Percentiles rank a stretch among this genome's conserved stretches.
Conservation (phyloP, 305 asterid genomes). For the Fraxinus paxiana region DNA sequence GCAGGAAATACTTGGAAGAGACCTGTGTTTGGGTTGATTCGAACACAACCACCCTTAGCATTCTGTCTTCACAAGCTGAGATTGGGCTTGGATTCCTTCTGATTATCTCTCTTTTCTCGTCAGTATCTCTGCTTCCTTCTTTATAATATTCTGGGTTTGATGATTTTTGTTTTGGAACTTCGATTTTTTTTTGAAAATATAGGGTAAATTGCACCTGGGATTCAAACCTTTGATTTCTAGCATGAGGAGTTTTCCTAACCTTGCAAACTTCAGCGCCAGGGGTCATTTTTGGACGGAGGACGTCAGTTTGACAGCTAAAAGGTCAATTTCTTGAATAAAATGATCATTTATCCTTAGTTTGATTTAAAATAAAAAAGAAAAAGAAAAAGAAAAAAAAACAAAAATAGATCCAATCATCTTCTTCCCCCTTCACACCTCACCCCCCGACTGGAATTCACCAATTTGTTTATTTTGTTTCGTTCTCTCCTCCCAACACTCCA, state of each 20-base stretch:
- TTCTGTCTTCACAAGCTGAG: slow-evolving; percentile 76
- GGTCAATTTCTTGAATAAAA: neutral
- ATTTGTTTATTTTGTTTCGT: neutral
- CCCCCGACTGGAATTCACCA: neutral
- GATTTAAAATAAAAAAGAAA: too few relatives aligned
- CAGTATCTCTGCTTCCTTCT: slow-evolving; percentile 28
- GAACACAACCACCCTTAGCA: slow-evolving; percentile 66
- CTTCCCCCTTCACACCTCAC: neutral
- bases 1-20: slow-evolving; percentile 92
- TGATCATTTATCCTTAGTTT: neutral
- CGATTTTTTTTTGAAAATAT: neutral
- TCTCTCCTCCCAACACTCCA: neutral
- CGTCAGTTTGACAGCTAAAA: neutral
- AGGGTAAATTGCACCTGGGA: neutral
- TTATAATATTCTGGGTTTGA: neutral
- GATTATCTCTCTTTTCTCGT: slow-evolving; percentile 67
- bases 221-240: neutral
- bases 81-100: slow-evolving; percentile 81
- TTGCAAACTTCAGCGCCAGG: neutral
- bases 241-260: neutral
- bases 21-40: slow-evolving; percentile 94
- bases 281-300: neutral
- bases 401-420: neutral
- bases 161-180: neutral
- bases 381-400: too few relatives aligned